Percentiles rank a stretch among this genome's conserved stretches.
phyloP scores from a whole-genome alignment of 352 stramenopile species.

The Pythium folliculosum region DNA sequence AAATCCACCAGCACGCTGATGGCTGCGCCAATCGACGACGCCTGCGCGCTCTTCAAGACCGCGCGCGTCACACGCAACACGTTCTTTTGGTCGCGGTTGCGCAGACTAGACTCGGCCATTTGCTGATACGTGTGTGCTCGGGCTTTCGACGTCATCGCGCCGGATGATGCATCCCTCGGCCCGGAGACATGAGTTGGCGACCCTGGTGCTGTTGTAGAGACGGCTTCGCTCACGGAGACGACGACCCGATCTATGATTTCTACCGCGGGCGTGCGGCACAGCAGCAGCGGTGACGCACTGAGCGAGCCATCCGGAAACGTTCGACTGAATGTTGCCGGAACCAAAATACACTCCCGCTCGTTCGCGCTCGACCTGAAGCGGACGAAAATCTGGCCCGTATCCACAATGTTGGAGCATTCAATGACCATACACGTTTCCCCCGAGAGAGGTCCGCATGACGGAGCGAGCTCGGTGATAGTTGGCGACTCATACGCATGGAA shows the following conservation, averaged over 20 bases:
- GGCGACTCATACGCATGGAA: conserved; percentile 78
- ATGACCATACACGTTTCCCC: conserved; percentile 63
- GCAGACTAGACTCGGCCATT: conserved; percentile 57
- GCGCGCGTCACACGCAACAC: conserved; percentile 29
- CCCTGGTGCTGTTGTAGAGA: background rate
- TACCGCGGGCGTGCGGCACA: conserved; percentile 56
- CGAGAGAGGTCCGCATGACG: conserved; percentile 57
- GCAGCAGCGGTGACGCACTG: conserved; percentile 53
- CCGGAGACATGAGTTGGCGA: conserved; percentile 5
- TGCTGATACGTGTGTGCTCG: conserved; percentile 58
- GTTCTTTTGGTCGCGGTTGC: conserved; percentile 3
- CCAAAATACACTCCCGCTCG: conserved; percentile 62
- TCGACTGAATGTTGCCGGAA: conserved; percentile 56
- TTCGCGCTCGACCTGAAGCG: conserved; percentile 62
- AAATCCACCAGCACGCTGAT: conserved; percentile 70
- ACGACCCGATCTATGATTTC: conserved; percentile 55
- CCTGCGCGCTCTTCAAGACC: conserved; percentile 25
- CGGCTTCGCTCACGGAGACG: conserved; percentile 11
- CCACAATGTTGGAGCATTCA: conserved; percentile 57
- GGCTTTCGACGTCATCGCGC: conserved; percentile 34
- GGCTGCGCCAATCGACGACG: conserved; percentile 6
- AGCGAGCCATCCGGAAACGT: conserved; percentile 57
- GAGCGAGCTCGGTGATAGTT: conserved; percentile 55
- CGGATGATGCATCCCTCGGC: background rate
- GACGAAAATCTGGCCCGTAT: conserved; percentile 80